Base-by-base conservation (phyloP, 1,139 yeast genomes). In the Yarrowia galli region DNA sequence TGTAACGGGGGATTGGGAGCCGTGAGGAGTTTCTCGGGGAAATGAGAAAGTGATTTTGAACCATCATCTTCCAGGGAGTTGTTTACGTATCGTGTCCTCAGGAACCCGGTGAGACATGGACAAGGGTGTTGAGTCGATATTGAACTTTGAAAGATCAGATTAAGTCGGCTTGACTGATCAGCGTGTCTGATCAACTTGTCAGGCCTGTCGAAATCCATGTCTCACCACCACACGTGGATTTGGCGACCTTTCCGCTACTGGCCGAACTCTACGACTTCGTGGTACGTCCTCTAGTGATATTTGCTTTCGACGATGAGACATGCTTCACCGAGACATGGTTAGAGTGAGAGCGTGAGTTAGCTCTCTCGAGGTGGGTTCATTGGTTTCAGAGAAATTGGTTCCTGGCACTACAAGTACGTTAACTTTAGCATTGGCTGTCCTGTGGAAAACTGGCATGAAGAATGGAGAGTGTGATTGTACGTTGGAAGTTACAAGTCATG, bases 361-460 rank as follows among this genome's bases (percentile, higher is more conserved):
- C 2, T 42, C 16, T 43, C 25, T 43, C 15, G n/a, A 45, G 32
- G 16, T 45, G 23, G 16, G 32, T 16, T 22, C 6, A 45, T 45
- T 45, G 49, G 49, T 23, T 15, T 45, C 49, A 45, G 49, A 23
- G n/a, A 45, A 15, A 45, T 45, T 23, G 49, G 49, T 45, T 45
- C 49, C 49, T 45, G 49, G 16, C 10, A 28, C 32, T 5, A 28
- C n/a, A n/a, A n/a, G n/a, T n/a, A n/a, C 4, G 45, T 40, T 9
- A 40, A n/a, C 40, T 36, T 10, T 36, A 15, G 9, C 32, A n/a
- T n/a, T n/a, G n/a, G n/a, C n/a, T n/a, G n/a, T n/a, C n/a, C n/a
- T 5, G 32, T 3, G 32, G 8, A 8, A 6, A 10, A 28, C 10
- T 28, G 32, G 1, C 32, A 10, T 28, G 32, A 28, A 28, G 32